Evolutionary conservation across 163 green algal species (phyloP).

Genomic region (Scenedesmus sp.): DNA sequence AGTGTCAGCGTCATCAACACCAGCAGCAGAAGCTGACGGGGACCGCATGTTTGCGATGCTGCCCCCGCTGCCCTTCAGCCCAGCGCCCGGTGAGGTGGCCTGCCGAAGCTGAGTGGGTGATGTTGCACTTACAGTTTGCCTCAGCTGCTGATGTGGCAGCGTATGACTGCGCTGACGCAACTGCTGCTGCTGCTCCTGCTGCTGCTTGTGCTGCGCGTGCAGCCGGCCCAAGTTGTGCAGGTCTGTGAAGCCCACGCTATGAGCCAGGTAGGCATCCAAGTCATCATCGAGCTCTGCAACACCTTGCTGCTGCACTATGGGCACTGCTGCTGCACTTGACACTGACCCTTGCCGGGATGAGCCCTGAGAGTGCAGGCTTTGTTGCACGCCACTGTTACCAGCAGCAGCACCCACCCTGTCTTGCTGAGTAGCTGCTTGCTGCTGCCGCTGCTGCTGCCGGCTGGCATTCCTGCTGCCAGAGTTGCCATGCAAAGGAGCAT

Average conservation of each 20-base stretch:
- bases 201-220: not conserved
- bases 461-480: not conserved
- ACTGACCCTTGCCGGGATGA: not conserved
- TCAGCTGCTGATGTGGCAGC: not conserved
- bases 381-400: not conserved
- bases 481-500: not conserved
- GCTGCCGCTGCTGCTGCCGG: slow-evolving; percentile 23
- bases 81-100: not conserved
- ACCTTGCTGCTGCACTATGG: not conserved
- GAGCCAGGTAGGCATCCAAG: not conserved
- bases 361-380: not conserved
- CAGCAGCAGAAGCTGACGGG: not conserved
- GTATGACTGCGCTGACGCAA: not conserved
- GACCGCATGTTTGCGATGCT: not conserved
- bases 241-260: slow-evolving; percentile 1
- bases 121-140: not conserved
- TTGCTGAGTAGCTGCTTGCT: not conserved
- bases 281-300: not conserved
- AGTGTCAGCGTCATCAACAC: not conserved
- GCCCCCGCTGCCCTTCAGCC: not conserved
- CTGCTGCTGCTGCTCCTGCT: slow-evolving; percentile 14
- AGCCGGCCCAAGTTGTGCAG: slow-evolving; percentile 7
- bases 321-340: slow-evolving; percentile 28
- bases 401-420: slow-evolving; percentile 1
- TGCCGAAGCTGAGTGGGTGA: slow-evolving; percentile 9